Base-by-base conservation (phyloP, 2,329 filamentous ascomycete species). In the Curvularia hawaiiensis region DNA sequence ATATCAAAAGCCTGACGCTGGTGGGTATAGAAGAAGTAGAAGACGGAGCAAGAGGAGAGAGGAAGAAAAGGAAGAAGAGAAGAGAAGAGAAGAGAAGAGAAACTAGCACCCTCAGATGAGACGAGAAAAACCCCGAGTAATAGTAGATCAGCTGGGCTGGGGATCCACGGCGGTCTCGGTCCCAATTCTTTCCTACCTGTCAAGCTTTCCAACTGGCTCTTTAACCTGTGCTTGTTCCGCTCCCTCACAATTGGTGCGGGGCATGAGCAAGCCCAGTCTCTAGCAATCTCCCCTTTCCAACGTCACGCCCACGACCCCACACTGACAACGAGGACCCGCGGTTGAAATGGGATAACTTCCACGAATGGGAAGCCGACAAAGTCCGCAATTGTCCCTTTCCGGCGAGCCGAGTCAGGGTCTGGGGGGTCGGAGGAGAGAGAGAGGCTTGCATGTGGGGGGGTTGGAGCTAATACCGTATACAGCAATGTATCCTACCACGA, bases 291-390 rank as follows among this genome's bases (percentile, higher is more conserved):
- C 24, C 35, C 33, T 33, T 35, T 35, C 12, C 43, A 54, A 50
- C 56, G 43, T 54, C 43, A 35, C 24, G n/a, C 18, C 50, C 49
- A 44, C 50, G 24, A 38, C 30, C 35, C 35, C 44, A 31, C 39
- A 44, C 44, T 38, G 28, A 35, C 48, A 35, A 18, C 43, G 22
- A 47, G 28, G 28, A 55, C 50, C 20, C 20, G 50, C 47, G 35
- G 30, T 50, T 39, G 44, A 43, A 35, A 31, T 31, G 24, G 20
- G n/a, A 40, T 44, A 53, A 62, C 58, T 58, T 67, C 66, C 66
- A 69, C 65, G 60, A 69, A 69, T 69, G 54, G 60, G 54, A 67
- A 54, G 26, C 53, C 58, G 33, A 22, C 8, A 18, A 58, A 54
- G 52, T 60, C 62, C 59, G 59, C 58, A 58, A 44, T 22, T 38